These are phyloP conservation scores for Saussurea involucrata DNA, from an alignment of 129 eudicot species.

Conservation along the genomic window DNA sequence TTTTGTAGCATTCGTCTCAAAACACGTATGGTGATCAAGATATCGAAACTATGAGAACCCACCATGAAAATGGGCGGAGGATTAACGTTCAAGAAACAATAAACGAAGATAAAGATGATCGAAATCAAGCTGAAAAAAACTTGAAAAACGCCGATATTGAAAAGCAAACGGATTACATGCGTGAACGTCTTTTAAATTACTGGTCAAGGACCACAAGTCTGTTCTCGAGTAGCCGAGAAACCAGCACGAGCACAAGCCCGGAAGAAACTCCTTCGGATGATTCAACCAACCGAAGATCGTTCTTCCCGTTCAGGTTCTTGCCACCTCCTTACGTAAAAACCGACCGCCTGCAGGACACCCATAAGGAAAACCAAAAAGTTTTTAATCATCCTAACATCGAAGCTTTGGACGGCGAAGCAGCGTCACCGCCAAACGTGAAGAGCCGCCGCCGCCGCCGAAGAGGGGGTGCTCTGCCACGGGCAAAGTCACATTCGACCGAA, in stretches of 20 bases:
- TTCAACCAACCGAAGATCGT: conserved; percentile 26
- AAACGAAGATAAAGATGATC: conserved; percentile 6
- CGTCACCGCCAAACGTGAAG: background rate
- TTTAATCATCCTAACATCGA: conserved; percentile 1
- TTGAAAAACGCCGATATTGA: background rate
- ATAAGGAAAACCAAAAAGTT: conserved; percentile 31
- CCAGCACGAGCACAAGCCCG: conserved; percentile 12
- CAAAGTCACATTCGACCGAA: conserved; percentile 34
- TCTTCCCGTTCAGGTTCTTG: conserved; percentile 14
- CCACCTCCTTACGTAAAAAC: conserved; percentile 52
- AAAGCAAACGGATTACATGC: conserved; percentile 17
- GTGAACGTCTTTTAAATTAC: conserved; percentile 14
- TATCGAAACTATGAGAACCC: background rate
- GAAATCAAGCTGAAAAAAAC: background rate
- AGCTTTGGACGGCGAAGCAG: background rate
- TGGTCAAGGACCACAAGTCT: conserved; percentile 24
- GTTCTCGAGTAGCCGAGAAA: conserved; percentile 18
- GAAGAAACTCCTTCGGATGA: conserved; percentile 31
- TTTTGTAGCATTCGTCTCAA: conserved; percentile 31
- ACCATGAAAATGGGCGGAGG: background rate
- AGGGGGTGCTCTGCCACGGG: conserved; percentile 13
- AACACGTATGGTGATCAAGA: conserved; percentile 3
- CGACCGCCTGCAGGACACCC: conserved; percentile 5
- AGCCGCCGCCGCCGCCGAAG: conserved; percentile 17
- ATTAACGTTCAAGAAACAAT: conserved; percentile 14